Base-by-base conservation (phyloP, 2,329 filamentous ascomycete genomes). In the Penicillium fuscoglaucum region DNA sequence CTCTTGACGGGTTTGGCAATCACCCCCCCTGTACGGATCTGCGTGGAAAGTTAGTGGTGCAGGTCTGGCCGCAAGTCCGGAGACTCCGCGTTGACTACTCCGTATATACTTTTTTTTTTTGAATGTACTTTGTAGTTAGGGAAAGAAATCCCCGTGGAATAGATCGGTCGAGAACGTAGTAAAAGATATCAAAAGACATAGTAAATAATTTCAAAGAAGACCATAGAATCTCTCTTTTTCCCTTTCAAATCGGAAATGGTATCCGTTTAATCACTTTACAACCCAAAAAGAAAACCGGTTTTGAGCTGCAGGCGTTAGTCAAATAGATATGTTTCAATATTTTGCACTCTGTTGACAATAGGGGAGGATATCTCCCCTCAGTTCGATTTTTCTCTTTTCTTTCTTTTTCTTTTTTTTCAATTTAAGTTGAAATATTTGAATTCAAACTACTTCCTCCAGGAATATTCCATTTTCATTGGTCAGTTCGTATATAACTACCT, bases 21-120 rank as follows among this genome's bases (percentile, higher is more conserved):
- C 13, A 12, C 3, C 21, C 9, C 45, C 55, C 48, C 41, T 52
- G 33, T 52, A 52, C 8, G 19, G 40, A 52, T 50, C 53, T 55
- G 19, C 52, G 26, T 47, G 9, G 10, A 50, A 19, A 41, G 19
- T 37, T 47, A 48, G 43, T 6, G 33, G 37, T 54, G 33, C 39
- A 44, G 40, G 50, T 29, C 50, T 24, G 29, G 50, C 39, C 50
- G 19, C 21, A 52, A 43, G 37, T 39, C 46, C 53, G 29, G 35
- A 43, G 19, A 31, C 45, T 50, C 45, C 52, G 43, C 29, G 12
- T 12, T 29, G 12, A n/a, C 17, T 6, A 26, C 24, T 26, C 24
- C 5, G 24, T 6, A 31, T 28, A 17, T 35, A 35, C 6, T 35
- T 31, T 33, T 33, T 31, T 33, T 33, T 40, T 43, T 24, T 41